Base-by-base conservation (phyloP, 345 rosid genomes). In the Nasturtium officinale region DNA sequence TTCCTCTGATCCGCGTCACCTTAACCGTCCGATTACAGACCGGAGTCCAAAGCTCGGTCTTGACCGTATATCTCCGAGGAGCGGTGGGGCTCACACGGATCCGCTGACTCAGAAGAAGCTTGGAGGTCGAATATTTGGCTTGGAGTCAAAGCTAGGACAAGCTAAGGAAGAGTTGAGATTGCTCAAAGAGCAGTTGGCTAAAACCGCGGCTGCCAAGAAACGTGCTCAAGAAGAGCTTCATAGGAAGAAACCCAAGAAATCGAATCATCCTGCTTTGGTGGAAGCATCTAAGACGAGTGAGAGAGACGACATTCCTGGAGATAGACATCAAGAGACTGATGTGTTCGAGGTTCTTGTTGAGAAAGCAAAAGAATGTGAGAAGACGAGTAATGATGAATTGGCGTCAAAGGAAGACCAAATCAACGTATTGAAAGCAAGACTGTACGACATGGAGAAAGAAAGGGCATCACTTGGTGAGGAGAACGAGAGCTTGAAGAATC, bases 81-180 rank as follows among this genome's bases (percentile, higher is more conserved):
- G 88, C 46, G 64, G 74, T 75, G 79, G 79, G 9, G 55, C 89
- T 46, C 64, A 76, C 26, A 86, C 76, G 18, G 92, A 89, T 67
- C 70, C 92, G 5, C 32, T 84, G 9, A 81, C 85, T 65, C 91
- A 82, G 62, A 93, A 85, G 89, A 90, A 90, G 74, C 84, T 93
- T 9, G 94, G 94, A 30, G 77, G 89, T 23, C 90, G 98, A 15
- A 86, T 93, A 71, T 90, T 89, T 0, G 92, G 87, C 63, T 83
- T 90, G 28, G 98, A 93, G 76, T 84, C 89, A 73, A 97, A 93
- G 75, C 89, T 93, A 33, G 90, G 90, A 68, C 92, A 89, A 71
- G 98, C 97, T 23, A 96, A 87, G 61, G 81, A 77, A 6, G 97
- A 90, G 87, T 82, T 93, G 35, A 93, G 89, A 84, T 65, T 46